Percentiles rank a stretch among this genome's conserved stretches.
These are phyloP conservation scores for Neofusicoccum laricinum DNA, from an alignment of 2,329 filamentous ascomycete genomes.

Conservation along the genomic window DNA sequence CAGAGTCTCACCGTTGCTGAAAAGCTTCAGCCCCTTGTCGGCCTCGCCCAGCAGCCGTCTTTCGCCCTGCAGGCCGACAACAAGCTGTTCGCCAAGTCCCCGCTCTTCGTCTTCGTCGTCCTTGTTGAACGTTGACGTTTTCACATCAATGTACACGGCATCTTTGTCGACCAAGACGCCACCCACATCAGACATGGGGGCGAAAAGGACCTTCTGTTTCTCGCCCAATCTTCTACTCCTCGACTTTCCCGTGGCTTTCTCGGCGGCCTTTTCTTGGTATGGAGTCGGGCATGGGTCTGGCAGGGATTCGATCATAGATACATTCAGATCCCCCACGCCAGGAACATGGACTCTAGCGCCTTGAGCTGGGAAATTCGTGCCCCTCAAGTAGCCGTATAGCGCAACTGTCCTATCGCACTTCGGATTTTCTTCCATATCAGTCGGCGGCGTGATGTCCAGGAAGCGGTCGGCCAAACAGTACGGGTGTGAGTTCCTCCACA, in stretches of 20 bases:
- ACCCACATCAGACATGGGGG: constrained; percentile 96
- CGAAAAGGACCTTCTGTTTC: constrained; percentile 94
- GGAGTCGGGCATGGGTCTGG: constrained; percentile 96
- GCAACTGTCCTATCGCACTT: constrained; percentile 91
- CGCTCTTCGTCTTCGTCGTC: constrained; percentile 64
- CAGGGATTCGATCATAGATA: constrained; percentile 78
- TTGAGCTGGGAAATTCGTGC: constrained; percentile 86
- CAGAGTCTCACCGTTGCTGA: constrained; percentile 72
- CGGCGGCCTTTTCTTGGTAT: constrained; percentile 79
- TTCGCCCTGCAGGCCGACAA: constrained; percentile 83
- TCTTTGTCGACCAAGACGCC: constrained; percentile 96
- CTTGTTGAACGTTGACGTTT: constrained; percentile 67
- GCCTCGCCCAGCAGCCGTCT: constrained; percentile 77
- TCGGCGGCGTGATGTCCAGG: constrained; percentile 90
- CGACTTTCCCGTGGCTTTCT: constrained; percentile 80
- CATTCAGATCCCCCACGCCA: constrained; percentile 83
- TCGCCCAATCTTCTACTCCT: constrained; percentile 80
- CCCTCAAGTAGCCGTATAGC: constrained; percentile 88
- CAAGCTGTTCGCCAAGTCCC: constrained; percentile 93
- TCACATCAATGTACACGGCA: constrained; percentile 83
- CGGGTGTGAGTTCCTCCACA: constrained; percentile 95
- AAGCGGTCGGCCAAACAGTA: constrained; percentile 94
- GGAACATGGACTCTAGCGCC: constrained; percentile 89
- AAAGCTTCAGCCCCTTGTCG: constrained; percentile 79
- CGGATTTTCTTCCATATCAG: constrained; percentile 79